Conservation (phyloP, 2,329 filamentous ascomycete genomes). For the Colletotrichum zoysiae region DNA sequence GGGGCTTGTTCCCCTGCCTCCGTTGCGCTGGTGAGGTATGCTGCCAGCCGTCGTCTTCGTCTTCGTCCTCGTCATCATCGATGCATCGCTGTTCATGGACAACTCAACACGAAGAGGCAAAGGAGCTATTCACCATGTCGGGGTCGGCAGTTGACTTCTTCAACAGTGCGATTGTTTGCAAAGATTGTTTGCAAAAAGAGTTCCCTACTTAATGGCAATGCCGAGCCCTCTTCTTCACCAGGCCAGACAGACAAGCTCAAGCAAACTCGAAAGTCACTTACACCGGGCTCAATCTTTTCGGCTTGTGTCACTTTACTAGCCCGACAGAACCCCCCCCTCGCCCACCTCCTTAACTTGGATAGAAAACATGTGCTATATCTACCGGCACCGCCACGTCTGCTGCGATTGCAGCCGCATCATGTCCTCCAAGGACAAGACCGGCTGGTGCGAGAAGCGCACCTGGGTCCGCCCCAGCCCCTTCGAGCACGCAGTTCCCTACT, state of each 20-base stretch:
- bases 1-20: not conserved
- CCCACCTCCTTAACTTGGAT: too few relatives aligned
- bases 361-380: conserved; percentile 1
- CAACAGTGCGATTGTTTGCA: too few relatives aligned
- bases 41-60: not conserved
- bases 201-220: not conserved
- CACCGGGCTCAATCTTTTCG: not conserved
- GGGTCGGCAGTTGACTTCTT: too few relatives aligned
- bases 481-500: not conserved
- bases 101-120: not conserved
- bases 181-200: too few relatives aligned
- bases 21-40: not conserved
- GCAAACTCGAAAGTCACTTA: too few relatives aligned
- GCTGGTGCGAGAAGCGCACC: not conserved
- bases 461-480: not conserved
- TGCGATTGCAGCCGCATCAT: not conserved
- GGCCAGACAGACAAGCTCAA: not conserved
- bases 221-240: not conserved
- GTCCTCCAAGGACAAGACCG: not conserved
- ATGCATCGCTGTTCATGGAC: not conserved
- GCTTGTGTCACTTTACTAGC: not conserved
- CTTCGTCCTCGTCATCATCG: not conserved
- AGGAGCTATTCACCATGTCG: not conserved
- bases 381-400: conserved; percentile 8
- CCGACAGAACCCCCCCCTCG: not conserved